Evolutionary conservation across 225 moss, liverwort and hornwort genomes (phyloP), one percentile per base, ranked within the genome.

Genomic region (Sphagnum contortum): DNA sequence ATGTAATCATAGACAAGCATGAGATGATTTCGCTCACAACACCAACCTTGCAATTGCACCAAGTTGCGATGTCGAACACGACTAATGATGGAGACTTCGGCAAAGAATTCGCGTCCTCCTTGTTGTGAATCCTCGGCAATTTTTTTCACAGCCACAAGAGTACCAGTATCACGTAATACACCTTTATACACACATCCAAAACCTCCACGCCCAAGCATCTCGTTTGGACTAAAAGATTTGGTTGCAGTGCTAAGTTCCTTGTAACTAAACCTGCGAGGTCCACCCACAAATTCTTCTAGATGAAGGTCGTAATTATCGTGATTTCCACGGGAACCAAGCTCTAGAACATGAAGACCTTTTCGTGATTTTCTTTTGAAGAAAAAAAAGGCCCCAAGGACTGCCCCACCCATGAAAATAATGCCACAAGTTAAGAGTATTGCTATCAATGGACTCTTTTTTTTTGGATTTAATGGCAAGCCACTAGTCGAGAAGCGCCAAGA

Each of bases 31-130:
- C 68, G 75, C 55, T 82, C 82, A 45, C 59, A 29, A 72, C 82
- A 82, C 78, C 78, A 78, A 50, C 78, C 77, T n/a, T 74, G 64
- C 9, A 81, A 56, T 10, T 75, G 64, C 48, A 75, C 78, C 44
- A 78, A 75, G 45, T 78, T 78, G 7, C 78, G 81, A 56, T 82
- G 81, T 11, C 81, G 78, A 59, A 82, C 75, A 49, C 73, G 69
- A 5, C 78, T 75, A 11, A 78, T 58, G 49, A 68, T 50, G 68
- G 45, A 65, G 54, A 70, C 81, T 59, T 75, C 78, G 3, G 50
- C 64, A 12, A 76, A 54, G 55, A 82, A 82, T 69, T 82, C 82
- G 3, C 29, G 29, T 68, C 12, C 63, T 69, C 73, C 48, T 70
- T 68, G 59, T 64, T 76, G 64, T 82, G 70, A 2, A 78, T 70